Evolutionary conservation across 306 rosid genomes (phyloP).

Genomic region (Lathyrus aphaca): DNA sequence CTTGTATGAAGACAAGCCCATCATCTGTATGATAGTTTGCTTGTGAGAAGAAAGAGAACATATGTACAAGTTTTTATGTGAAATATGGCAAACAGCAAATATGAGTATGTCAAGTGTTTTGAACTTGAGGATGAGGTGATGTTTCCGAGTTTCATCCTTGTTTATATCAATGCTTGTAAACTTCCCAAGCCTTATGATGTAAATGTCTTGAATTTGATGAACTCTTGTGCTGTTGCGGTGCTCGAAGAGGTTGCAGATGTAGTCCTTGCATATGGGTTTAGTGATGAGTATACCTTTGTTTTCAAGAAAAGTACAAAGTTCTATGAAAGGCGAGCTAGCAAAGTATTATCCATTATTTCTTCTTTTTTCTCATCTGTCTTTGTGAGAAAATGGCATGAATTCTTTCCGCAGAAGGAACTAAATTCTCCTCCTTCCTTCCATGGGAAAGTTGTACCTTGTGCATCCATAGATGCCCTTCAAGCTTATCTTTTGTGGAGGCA

Average conservation of each 20-base stretch:
- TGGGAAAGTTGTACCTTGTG: slow-evolving; percentile 62
- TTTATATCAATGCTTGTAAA: slow-evolving; percentile 55
- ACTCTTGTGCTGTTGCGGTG: slow-evolving; percentile 57
- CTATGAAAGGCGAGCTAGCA: slow-evolving; percentile 80
- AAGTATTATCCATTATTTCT: slow-evolving; percentile 65
- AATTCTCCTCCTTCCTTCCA: slow-evolving; percentile 60
- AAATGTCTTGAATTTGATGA: slow-evolving; percentile 70
- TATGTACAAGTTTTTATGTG: not conserved
- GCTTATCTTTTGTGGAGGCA: slow-evolving; percentile 84
- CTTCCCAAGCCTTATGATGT: slow-evolving; percentile 66
- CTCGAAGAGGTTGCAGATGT: slow-evolving; percentile 68
- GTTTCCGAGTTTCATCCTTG: slow-evolving; percentile 69
- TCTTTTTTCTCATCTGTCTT: slow-evolving; percentile 73
- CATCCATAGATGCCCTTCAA: slow-evolving; percentile 74
- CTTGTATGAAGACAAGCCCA: not conserved
- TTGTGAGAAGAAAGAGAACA: not conserved
- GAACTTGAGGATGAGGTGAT: slow-evolving; percentile 73
- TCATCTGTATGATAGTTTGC: slow-evolving; percentile 14
- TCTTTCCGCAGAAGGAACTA: slow-evolving; percentile 61
- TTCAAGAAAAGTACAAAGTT: slow-evolving; percentile 75
- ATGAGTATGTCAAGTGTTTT: slow-evolving; percentile 77
- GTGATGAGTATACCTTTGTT: slow-evolving; percentile 71
- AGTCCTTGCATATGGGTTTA: slow-evolving; percentile 73
- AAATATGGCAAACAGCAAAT: slow-evolving; percentile 76
- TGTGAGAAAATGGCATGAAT: slow-evolving; percentile 66